Conservation (phyloP, 108 stramenopile species). For the Cylindrotheca fusiformis region DNA sequence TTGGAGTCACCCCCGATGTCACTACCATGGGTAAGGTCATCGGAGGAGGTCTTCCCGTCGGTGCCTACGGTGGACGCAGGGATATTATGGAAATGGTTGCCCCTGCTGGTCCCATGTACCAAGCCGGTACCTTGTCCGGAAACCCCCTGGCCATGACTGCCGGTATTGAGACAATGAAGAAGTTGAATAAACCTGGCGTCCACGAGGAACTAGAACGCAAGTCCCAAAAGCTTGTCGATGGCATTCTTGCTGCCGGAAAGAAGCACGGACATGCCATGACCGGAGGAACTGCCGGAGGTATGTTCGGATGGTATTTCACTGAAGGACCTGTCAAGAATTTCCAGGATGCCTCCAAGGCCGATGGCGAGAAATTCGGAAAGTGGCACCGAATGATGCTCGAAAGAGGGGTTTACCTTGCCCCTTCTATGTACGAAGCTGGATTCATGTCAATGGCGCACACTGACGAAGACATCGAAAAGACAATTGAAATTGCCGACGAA, state of each 20-base stretch:
- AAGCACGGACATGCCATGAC: constrained; percentile 89
- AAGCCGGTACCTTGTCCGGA: constrained; percentile 96
- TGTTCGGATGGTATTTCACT: constrained; percentile 98
- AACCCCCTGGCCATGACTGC: constrained; percentile 99
- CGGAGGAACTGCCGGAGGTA: constrained; percentile 92
- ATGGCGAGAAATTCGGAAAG: constrained; percentile 92
- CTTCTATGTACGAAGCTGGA: constrained; percentile 97
- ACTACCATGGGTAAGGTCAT: constrained; percentile 99
- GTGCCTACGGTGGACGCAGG: constrained; percentile 96
- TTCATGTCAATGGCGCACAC: constrained; percentile 98
- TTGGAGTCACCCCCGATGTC: constrained; percentile 96
- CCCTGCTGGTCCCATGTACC: constrained; percentile 98
- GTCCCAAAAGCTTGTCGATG: constrained; percentile 88
- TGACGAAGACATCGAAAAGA: constrained; percentile 94
- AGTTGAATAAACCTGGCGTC: constrained; percentile 72
- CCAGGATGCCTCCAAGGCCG: constrained; percentile 86
- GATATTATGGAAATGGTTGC: constrained; percentile 98
- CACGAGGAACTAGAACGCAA: constrained; percentile 94
- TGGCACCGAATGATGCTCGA: constrained; percentile 99
- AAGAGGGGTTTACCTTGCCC: constrained; percentile 96
- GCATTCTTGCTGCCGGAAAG: constrained; percentile 78
- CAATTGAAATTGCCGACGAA: constrained; percentile 95
- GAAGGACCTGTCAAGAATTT: constrained; percentile 96
- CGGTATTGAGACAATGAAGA: constrained; percentile 97
- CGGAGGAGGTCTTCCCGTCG: constrained; percentile 97